Base-by-base conservation (phyloP, 2,329 filamentous ascomycete genomes). In the Penicillium sp. region DNA sequence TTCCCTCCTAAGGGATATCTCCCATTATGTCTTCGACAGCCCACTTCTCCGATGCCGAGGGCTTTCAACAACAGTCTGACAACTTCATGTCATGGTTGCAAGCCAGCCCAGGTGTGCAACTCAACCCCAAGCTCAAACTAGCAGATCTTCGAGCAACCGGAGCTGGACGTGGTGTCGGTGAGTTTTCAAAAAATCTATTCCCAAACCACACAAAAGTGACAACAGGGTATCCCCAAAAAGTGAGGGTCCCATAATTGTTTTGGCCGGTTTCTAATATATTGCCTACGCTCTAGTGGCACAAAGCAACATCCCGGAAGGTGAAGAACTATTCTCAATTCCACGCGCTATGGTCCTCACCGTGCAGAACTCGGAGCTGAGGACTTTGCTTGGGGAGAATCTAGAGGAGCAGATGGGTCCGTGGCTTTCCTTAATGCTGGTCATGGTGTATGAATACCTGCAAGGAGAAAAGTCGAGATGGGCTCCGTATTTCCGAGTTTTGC, bases 291-390 rank as follows among this genome's bases (percentile, higher is more conserved):
- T 61, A 93, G 89, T 95, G 65, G 89, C 91, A 26, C 81, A 76
- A 22, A 71, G 81, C 55, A 84, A 90, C 59, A 90, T 96, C 51
- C 75, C 80, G 17, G 82, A 88, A 63, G 89, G 91, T 58, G 89
- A 90, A 54, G 83, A 88, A 45, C 82, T 96, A 41, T 96, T 96
- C 77, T 87, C 84, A 44, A 89, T 96, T 58, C 90, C 91, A 2
- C 85, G 89, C 58, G 75, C 78, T 44, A 78, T 82, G 47, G 86
- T 96, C 60, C 84, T 96, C 68, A 89, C 84, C 63, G 78, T 84
- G 22, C 82, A 88, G 68, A 95, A 88, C 38, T 94, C 90, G 1
- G 79, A 82, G 45, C 78, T 96, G 30, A 80, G 82, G 25, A 76
- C 73, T 64, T 79, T 78, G 71, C 79, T 87, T 22, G 80, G 84